Percentiles rank a stretch among this genome's conserved stretches.
These are phyloP conservation scores for Gossypium sturtianum DNA, from an alignment of 345 rosid species.

Conservation along the genomic window DNA sequence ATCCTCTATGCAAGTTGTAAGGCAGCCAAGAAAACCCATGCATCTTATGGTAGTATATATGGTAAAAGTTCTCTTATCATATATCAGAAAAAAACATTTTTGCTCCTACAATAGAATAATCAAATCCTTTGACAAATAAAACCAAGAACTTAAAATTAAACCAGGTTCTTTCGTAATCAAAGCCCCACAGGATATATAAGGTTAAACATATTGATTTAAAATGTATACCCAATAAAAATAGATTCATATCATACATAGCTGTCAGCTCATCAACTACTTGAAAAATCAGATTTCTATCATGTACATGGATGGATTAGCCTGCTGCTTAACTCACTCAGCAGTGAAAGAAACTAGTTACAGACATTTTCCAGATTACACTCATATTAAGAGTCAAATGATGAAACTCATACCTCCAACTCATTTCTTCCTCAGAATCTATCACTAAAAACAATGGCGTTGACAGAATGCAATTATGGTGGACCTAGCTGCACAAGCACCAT, in stretches of 20 bases:
- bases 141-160: background rate
- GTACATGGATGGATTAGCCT: background rate
- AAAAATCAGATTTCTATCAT: background rate
- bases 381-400: background rate
- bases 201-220: background rate
- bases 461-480: conserved; percentile 2
- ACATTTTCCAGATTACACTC: background rate
- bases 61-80: background rate
- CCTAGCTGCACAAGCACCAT: background rate
- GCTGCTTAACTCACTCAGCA: background rate
- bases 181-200: background rate
- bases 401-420: conserved; percentile 11
- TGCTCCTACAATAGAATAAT: background rate
- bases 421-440: background rate
- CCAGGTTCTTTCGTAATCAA: background rate
- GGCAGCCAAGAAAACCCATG: background rate
- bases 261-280: background rate
- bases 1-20: background rate
- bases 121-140: background rate
- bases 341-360: background rate
- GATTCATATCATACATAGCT: background rate
- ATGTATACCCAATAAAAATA: background rate
- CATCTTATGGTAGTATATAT: background rate
- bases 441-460: background rate
- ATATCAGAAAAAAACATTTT: background rate